Evolutionary conservation across 768 basidiomycete species (phyloP), one percentile per base, ranked within the genome.

Genomic region (Lactarius psammicola): DNA sequence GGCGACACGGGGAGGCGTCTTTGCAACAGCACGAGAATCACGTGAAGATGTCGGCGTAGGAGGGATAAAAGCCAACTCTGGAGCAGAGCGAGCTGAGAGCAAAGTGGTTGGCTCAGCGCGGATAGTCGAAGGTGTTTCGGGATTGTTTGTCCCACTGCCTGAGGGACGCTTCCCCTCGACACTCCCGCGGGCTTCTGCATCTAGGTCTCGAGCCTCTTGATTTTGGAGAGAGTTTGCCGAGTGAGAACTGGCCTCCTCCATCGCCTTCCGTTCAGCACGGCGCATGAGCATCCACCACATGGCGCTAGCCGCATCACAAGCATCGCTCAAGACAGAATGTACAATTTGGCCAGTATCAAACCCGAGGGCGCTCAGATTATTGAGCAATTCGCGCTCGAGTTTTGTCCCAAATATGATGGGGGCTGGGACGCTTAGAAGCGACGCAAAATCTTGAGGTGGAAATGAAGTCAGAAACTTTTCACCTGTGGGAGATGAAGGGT

Each of bases 271-370:
- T 85, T 83, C 94, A 23, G 86, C 84, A 71, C 87, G 95, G 74
- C 87, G 85, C 75, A 87, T 89, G 57, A 98, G 79, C 84, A 96
- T 92, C 97, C 97, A 99, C 95, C 95, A 99, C 9, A 93, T 77
- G 1, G 95, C 93, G 10, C 94, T 90, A 15, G 90, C 84, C 0
- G 91, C 84, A 76, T 99, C 96, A 72, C 96, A 99, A 0, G 96
- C 96, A 76, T 98, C 87, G 33, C 83, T 88, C 55, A 91, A 80
- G 15, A 98, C 97, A 0, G 90, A 93, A 74, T 98, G 95, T n/a
- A 89, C 88, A 58, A 98, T 89, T 77, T 99, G 96, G 18, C 91
- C 93, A 0, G 90, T 92, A 75, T 98, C 97, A 66, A 99, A 87
- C 0, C 97, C 96, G 6, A 97, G 78, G 30, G 76, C 71, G 63